These are phyloP conservation scores for Penicillium aurantiogriseum DNA, from an alignment of 2,329 filamentous ascomycete species.

Conservation along the genomic window DNA sequence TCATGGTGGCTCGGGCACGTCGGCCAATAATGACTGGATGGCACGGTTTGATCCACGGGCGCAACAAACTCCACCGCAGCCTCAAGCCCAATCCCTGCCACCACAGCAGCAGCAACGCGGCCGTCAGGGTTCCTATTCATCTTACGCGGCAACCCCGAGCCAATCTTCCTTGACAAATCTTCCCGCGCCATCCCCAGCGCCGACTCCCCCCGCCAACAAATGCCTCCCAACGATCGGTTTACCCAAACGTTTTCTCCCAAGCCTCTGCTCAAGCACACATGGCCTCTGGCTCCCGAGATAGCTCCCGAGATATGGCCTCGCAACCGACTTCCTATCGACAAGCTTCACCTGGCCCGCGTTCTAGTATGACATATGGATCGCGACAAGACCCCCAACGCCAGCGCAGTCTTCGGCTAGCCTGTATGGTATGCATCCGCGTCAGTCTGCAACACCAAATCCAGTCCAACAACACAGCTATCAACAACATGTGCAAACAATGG, in stretches of 20 bases:
- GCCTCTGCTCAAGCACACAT: conserved; percentile 26
- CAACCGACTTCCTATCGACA: conserved; percentile 27
- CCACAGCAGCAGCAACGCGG: conserved; percentile 23
- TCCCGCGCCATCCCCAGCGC: conserved; percentile 35
- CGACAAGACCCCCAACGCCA: conserved; percentile 34
- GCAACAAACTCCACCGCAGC: conserved; percentile 27
- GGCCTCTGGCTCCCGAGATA: conserved; percentile 31
- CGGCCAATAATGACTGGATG: conserved; percentile 43
- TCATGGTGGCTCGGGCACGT: conserved; percentile 25
- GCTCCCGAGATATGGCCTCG: no score
- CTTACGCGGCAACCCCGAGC: conserved; percentile 28
- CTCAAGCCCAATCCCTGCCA: conserved; percentile 23
- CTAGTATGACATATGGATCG: conserved; percentile 31
- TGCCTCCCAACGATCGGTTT: conserved; percentile 31
- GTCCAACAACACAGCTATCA: conserved; percentile 34
- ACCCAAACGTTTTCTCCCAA: conserved; percentile 32
- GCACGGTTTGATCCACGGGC: conserved; percentile 43
- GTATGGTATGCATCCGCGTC: conserved; percentile 32
- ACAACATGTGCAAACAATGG: conserved; percentile 40
- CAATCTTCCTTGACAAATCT: conserved; percentile 28
- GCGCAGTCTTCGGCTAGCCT: conserved; percentile 31
- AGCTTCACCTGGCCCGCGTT: conserved; percentile 33
- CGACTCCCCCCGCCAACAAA: conserved; percentile 34
- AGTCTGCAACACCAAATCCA: conserved; percentile 23
- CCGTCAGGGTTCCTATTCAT: conserved; percentile 32